Percentiles rank a stretch among this genome's conserved stretches.
Evolutionary conservation across 2,329 filamentous ascomycete genomes (phyloP).

Genomic region (Aspergillus ustus): DNA sequence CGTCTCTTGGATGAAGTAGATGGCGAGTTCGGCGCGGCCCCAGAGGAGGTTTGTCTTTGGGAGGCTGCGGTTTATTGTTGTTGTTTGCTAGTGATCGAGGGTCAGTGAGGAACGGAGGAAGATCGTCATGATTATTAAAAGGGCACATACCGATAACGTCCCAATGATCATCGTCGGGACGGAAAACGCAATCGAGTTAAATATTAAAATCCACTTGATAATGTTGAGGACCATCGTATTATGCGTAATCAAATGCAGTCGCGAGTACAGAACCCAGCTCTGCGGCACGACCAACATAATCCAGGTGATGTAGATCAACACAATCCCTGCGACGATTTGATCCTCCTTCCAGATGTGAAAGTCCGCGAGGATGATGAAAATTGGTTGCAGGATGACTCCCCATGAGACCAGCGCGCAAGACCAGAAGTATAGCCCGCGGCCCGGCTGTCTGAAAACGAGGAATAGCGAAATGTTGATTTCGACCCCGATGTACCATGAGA

Average conservation of each 20-base stretch:
- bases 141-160: background rate
- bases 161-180: conserved; percentile 1
- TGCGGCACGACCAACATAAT: conserved; percentile 12
- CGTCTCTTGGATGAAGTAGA: conserved; percentile 1
- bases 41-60: background rate
- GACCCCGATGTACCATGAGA: background rate
- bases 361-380: background rate
- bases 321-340: background rate
- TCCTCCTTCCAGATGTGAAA: background rate
- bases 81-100: background rate
- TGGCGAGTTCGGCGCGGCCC: background rate
- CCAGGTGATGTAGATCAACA: conserved; percentile 6
- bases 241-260: conserved; percentile 6
- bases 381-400: background rate
- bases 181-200: background rate
- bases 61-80: background rate
- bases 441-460: background rate
- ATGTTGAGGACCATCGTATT: background rate
- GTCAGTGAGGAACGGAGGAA: background rate
- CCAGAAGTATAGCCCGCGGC: conserved; percentile 5
- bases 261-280: conserved; percentile 14
- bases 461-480: conserved; percentile 5
- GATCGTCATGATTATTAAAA: too few species aligned
- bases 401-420: background rate
- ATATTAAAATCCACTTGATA: background rate